Evolutionary conservation across 176 grass and related monocot species (phyloP), one percentile per base, ranked within the genome.

Genomic region (Carex pumila): DNA sequence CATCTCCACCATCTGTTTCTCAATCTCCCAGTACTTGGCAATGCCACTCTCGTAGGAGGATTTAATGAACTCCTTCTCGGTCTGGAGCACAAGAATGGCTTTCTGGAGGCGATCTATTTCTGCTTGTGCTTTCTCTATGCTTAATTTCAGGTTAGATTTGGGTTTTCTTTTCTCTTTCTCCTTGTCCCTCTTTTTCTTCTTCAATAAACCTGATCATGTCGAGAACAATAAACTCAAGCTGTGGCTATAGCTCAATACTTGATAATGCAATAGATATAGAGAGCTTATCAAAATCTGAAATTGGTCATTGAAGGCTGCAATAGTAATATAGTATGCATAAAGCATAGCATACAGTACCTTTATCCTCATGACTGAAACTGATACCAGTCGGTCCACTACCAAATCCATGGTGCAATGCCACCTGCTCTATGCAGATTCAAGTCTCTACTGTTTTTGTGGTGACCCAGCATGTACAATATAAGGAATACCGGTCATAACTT

Each of bases 61-160:
- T 61, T 97, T 97, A 1, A 94, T 84, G 32, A 89, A 92, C 86
- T 94, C 90, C 74, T 91, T 94, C 86, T 92, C 86, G 0, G 91
- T 97, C 81, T 97, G 91, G 59, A 97, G 85, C 60, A 97, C 88
- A 59, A 97, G 87, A 55, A 94, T 94, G 45, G 85, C 84, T 79
- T 93, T 92, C 76, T 98, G 95, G 41, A 92, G 86, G 55, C 81
- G 90, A 32, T 81, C 63, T 65, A 97, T 94, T 88, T 92, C 90
- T 47, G 79, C 70, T 70, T 80, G 84, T 36, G 84, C 92, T 41
- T 80, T 87, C 4, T 86, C 84, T 57, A 88, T 86, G 61, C 18
- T 86, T 18, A 93, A 68, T 18, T 79, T 50, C 34, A 62, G 52
- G 80, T 75, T 32, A 11, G 66, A 17, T 60, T 69, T 1, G 39